A percentile compares a stretch with the other conserved stretches of the same genome.
Evolutionary conservation across 2,329 filamentous ascomycete genomes (phyloP).

Genomic region (Botrytis fabae): DNA sequence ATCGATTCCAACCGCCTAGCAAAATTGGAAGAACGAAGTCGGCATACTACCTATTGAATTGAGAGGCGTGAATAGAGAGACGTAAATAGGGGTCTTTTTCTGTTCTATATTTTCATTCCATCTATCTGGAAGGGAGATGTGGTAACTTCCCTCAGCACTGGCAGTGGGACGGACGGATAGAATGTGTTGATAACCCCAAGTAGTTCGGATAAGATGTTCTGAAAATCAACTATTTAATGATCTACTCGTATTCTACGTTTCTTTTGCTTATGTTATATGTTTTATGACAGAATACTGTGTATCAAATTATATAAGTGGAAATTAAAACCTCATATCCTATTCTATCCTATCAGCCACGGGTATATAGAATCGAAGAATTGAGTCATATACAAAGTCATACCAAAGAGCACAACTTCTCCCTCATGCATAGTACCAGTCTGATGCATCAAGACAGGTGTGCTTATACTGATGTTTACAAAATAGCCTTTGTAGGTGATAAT

Average conservation of each 20-base stretch:
- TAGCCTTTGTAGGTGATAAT: not conserved
- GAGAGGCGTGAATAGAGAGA: not conserved
- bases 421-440: not conserved
- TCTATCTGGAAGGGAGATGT: not conserved
- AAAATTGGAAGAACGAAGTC: not conserved
- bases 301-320: constrained; percentile 1
- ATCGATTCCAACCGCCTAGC: not conserved
- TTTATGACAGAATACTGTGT: not conserved
- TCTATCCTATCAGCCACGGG: not conserved
- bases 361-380: not conserved
- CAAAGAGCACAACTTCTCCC: not conserved
- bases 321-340: not conserved
- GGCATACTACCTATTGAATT: not conserved
- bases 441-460: constrained; percentile 3
- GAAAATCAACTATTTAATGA: not conserved
- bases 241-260: not conserved
- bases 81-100: not conserved
- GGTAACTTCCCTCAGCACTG: not conserved
- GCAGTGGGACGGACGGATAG: not conserved
- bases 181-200: not conserved
- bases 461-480: not conserved
- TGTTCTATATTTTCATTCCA: not conserved
- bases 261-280: not conserved
- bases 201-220: not conserved
- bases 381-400: constrained; percentile 5